A percentile compares a stretch with the other conserved stretches of the same genome.
These are phyloP conservation scores for Lathyrus tuberosus DNA, from an alignment of 306 rosid species.

Conservation along the genomic window DNA sequence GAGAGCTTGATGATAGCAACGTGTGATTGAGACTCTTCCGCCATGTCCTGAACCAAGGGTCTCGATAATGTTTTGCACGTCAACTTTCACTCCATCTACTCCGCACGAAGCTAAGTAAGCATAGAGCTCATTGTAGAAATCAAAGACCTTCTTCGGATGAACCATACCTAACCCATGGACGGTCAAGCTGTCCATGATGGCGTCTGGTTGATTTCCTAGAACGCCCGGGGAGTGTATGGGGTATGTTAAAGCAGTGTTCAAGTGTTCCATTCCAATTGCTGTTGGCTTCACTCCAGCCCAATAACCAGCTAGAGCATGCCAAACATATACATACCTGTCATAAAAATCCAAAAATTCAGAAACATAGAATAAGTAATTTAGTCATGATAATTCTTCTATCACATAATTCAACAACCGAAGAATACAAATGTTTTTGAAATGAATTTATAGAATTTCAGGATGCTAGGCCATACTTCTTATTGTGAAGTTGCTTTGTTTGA, in stretches of 20 bases:
- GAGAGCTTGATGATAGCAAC: too few species aligned
- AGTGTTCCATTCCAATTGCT: neutral
- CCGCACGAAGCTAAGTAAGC: constrained; percentile 91
- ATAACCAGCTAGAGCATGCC: too few species aligned
- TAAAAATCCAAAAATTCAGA: neutral
- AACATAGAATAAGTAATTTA: neutral
- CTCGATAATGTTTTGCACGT: too few species aligned
- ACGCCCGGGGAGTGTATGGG: constrained; percentile 33
- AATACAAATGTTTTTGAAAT: neutral
- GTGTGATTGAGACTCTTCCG: too few species aligned
- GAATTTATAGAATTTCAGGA: neutral
- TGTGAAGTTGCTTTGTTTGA: constrained; percentile 11
- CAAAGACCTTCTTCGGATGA: constrained; percentile 81
- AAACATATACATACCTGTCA: constrained; percentile 6
- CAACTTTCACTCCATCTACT: too few species aligned
- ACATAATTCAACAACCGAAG: neutral
- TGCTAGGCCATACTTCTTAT: neutral
- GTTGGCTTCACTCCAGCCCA: too few species aligned
- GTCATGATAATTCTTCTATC: neutral
- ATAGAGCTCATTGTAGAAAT: constrained; percentile 93
- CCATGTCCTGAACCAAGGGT: too few species aligned
- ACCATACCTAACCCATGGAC: constrained; percentile 93
- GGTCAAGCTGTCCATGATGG: constrained; percentile 73
- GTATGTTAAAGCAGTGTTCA: constrained; percentile 24
- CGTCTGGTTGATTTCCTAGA: constrained; percentile 35